Evolutionary conservation across 768 basidiomycete species (phyloP).

Genomic region (Suillus ampliporus): DNA sequence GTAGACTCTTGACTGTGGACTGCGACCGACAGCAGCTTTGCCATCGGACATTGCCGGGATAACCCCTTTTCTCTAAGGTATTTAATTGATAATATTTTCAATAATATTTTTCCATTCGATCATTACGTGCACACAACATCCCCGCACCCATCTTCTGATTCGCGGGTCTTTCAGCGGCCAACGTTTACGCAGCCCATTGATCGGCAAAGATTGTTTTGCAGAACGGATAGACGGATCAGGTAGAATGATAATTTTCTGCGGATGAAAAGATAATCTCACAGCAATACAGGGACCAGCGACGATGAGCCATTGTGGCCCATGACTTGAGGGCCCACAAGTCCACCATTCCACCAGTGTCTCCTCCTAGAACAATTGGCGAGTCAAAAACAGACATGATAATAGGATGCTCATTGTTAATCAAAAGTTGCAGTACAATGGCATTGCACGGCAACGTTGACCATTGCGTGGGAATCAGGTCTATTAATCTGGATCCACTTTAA

Average conservation of each 20-base stretch:
- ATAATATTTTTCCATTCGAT: background rate
- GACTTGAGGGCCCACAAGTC: too few species aligned
- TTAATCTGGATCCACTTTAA: constrained; percentile 1
- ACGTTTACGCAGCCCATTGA: background rate
- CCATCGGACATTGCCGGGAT: background rate
- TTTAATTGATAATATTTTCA: background rate
- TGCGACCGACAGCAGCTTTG: too few species aligned
- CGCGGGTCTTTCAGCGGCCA: constrained; percentile 2
- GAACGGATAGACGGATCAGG: too few species aligned
- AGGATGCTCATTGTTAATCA: too few species aligned
- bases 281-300: background rate
- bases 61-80: background rate
- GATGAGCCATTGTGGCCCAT: too few species aligned
- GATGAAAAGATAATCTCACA: constrained; percentile 5
- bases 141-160: background rate
- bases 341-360: too few species aligned
- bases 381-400: too few species aligned
- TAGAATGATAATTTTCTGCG: background rate
- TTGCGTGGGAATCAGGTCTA: constrained; percentile 12
- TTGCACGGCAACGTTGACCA: constrained; percentile 1
- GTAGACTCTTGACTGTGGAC: too few species aligned
- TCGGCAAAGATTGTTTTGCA: too few species aligned
- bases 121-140: background rate
- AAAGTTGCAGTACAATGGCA: background rate
- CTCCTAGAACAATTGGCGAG: too few species aligned